phyloP scores from a whole-genome alignment of 2,329 filamentous ascomycete genomes.

The Pseudogymnoascus pannorum region DNA sequence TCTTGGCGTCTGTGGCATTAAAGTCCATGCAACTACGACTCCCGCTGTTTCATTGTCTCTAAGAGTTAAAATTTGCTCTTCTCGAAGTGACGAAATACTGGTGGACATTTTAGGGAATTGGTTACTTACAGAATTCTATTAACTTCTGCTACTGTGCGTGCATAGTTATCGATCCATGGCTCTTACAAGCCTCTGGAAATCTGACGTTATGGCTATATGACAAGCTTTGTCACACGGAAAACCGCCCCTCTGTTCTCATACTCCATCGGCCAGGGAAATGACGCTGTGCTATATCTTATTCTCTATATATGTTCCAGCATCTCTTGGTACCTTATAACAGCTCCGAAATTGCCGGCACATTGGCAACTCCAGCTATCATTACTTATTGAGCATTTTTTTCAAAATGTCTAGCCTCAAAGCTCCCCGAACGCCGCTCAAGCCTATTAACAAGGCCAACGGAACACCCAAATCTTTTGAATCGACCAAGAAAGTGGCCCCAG shows the following conservation, averaged over 20 bases:
- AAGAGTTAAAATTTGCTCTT: background rate
- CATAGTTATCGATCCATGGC: too few relatives aligned
- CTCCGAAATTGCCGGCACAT: background rate
- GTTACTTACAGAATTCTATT: background rate
- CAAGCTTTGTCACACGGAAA: too few relatives aligned
- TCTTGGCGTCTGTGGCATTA: background rate
- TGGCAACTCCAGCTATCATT: background rate
- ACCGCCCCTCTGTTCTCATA: too few relatives aligned
- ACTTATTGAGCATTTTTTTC: background rate
- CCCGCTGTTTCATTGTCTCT: background rate
- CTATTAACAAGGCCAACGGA: background rate
- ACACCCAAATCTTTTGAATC: slow-evolving; percentile 17
- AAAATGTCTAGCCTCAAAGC: background rate
- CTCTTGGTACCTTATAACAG: background rate
- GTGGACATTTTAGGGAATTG: background rate
- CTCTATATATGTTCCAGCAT: background rate
- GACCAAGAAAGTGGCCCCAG: slow-evolving; percentile 18
- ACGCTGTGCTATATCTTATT: too few relatives aligned
- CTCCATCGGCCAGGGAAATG: too few relatives aligned
- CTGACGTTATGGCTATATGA: too few relatives aligned
- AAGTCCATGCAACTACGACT: background rate
- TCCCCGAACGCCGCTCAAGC: background rate
- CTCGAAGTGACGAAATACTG: background rate
- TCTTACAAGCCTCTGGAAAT: too few relatives aligned
- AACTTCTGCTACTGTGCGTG: too few relatives aligned